A percentile compares a stretch with the other conserved stretches of the same genome.
phyloP scores from a whole-genome alignment of 768 basidiomycete genomes.

The Asterophora lycoperdoides region DNA sequence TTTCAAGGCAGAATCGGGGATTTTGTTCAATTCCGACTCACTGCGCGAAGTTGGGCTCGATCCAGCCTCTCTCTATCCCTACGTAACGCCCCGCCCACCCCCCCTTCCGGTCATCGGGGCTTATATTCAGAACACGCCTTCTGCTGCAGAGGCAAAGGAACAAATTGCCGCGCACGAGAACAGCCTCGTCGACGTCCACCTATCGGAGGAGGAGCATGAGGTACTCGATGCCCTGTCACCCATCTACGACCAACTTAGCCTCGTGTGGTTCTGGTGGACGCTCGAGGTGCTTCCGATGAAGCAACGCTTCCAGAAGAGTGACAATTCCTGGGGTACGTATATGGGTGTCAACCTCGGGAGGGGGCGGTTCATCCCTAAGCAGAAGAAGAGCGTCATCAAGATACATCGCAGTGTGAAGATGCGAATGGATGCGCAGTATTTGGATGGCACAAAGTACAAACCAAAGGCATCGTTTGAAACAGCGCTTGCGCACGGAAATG shows the following conservation, averaged over 20 bases:
- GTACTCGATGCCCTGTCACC: constrained; percentile 52
- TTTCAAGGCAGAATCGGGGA: constrained; percentile 56
- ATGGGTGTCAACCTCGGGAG: constrained; percentile 36
- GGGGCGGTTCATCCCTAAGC: constrained; percentile 37
- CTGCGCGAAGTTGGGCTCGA: constrained; percentile 50
- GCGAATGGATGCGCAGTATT: constrained; percentile 48
- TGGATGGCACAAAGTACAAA: constrained; percentile 28
- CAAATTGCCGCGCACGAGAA: constrained; percentile 12
- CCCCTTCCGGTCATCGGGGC: constrained; percentile 23
- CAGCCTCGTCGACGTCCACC: constrained; percentile 12
- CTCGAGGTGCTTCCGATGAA: constrained; percentile 53
- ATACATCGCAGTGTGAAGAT: constrained; percentile 50
- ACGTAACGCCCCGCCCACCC: constrained; percentile 34
- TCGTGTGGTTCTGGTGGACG: constrained; percentile 57
- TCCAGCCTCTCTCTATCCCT: constrained; percentile 40
- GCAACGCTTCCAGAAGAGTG: constrained; percentile 33
- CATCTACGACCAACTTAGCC: constrained; percentile 54
- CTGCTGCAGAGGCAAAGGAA: constrained; percentile 5
- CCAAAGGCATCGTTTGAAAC: constrained; percentile 19
- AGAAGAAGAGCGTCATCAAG: constrained; percentile 37
- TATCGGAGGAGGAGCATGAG: constrained; percentile 60
- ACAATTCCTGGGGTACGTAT: constrained; percentile 34
- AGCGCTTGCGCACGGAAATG: constrained; percentile 8
- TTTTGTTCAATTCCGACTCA: constrained; percentile 49
- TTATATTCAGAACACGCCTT: constrained; percentile 22